Evolutionary conservation across 208 protist species (phyloP).

Genomic region (Leishmania braziliensis): DNA sequence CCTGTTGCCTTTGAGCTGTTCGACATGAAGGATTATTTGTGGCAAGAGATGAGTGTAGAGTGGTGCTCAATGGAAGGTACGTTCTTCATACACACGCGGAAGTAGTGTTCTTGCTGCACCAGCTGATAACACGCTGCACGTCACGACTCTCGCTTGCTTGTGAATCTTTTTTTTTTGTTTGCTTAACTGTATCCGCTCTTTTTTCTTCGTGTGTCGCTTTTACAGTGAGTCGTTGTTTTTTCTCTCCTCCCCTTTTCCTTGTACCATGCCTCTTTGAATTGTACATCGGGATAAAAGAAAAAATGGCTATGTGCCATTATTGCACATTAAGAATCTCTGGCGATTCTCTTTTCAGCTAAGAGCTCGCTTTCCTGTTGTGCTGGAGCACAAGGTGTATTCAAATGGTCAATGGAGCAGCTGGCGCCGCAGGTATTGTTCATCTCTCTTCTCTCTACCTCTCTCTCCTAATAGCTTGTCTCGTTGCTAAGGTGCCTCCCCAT

Average conservation of each 20-base stretch:
- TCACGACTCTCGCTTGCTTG: conserved; percentile 3
- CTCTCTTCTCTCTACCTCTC: background rate
- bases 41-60: conserved; percentile 75
- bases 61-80: conserved; percentile 65
- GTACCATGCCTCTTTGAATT: background rate
- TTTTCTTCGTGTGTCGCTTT: background rate
- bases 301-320: background rate
- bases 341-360: background rate
- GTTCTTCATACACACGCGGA: conserved; percentile 67
- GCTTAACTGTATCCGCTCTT: background rate
- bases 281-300: background rate
- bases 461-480: conserved; percentile 6
- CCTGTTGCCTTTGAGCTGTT: conserved; percentile 79
- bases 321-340: background rate
- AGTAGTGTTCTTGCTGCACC: conserved; percentile 7
- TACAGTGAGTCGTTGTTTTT: background rate
- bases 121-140: conserved; percentile 16
- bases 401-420: background rate
- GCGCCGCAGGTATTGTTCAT: background rate
- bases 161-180: background rate
- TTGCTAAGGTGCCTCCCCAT: background rate
- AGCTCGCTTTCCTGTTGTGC: conserved; percentile 5
- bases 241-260: conserved; percentile 5
- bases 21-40: conserved; percentile 76
- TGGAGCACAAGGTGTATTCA: background rate